phyloP scores from a whole-genome alignment of 805 yeast genomes.

The Kodamaea laetipori region DNA sequence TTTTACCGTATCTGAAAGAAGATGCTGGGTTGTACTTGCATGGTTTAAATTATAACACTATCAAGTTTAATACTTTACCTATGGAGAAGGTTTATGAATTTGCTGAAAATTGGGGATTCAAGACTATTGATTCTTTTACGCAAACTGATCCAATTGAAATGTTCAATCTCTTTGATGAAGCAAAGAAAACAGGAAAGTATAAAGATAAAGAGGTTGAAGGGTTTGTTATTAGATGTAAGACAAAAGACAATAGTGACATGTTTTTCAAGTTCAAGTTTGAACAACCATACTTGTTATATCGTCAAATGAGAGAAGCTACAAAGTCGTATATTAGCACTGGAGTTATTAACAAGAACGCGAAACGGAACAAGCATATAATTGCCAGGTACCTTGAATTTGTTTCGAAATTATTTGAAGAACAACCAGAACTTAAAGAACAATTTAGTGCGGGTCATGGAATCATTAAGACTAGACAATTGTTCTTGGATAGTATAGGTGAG shows the following conservation, averaged over 20 bases:
- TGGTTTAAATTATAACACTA: slow-evolving; percentile 75
- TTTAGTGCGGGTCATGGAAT: slow-evolving; percentile 68
- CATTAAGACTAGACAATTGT: slow-evolving; percentile 67
- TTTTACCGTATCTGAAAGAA: slow-evolving; percentile 67
- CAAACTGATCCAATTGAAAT: slow-evolving; percentile 44
- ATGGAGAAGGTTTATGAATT: slow-evolving; percentile 61
- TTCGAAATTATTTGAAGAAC: slow-evolving; percentile 50
- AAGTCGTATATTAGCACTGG: slow-evolving; percentile 47
- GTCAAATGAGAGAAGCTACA: slow-evolving; percentile 89
- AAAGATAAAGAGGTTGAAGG: slow-evolving; percentile 83
- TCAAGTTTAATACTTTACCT: slow-evolving; percentile 63
- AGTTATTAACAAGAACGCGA: slow-evolving; percentile 3
- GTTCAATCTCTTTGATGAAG: slow-evolving; percentile 52
- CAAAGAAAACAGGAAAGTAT: slow-evolving; percentile 69
- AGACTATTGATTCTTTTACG: slow-evolving; percentile 50
- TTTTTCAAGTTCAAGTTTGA: slow-evolving; percentile 94
- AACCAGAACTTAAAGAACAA: slow-evolving; percentile 48
- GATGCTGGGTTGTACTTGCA: slow-evolving; percentile 84
- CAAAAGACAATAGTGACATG: slow-evolving; percentile 43
- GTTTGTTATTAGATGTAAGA: slow-evolving; percentile 77
- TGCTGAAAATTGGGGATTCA: slow-evolving; percentile 72
- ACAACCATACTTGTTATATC: slow-evolving; percentile 88
- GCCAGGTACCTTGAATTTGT: slow-evolving; percentile 65
- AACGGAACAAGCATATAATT: slow-evolving; percentile 25
- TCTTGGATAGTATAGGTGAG: slow-evolving; percentile 46